These are phyloP conservation scores for Acanthamoeba lenticulata DNA, from an alignment of 208 protist species.

Conservation along the genomic window DNA sequence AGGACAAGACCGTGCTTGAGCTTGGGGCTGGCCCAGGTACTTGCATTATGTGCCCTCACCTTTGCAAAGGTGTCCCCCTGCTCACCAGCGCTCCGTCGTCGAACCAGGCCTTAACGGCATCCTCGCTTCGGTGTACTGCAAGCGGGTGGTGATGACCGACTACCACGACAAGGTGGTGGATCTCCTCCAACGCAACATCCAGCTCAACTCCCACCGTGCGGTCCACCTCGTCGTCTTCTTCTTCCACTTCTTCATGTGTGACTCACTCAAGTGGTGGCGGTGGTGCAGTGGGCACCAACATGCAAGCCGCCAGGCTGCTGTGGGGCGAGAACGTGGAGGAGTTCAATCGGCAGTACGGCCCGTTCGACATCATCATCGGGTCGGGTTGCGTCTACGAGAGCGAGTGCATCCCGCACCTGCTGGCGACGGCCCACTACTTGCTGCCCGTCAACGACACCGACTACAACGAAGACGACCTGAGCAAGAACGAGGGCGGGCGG, in stretches of 20 bases:
- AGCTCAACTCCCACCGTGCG: constrained; percentile 10
- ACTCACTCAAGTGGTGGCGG: neutral
- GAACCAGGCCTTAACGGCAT: constrained; percentile 16
- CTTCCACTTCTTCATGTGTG: neutral
- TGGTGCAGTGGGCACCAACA: constrained; percentile 15
- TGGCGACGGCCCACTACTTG: neutral
- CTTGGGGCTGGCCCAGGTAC: neutral
- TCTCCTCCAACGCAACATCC: constrained; percentile 24
- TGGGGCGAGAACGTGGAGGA: constrained; percentile 10
- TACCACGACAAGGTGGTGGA: constrained; percentile 38
- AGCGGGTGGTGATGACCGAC: constrained; percentile 39
- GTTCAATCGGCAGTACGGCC: constrained; percentile 9
- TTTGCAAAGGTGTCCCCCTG: neutral
- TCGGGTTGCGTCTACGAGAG: constrained; percentile 15
- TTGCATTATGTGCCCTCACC: neutral
- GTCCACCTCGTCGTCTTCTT: neutral
- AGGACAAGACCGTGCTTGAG: constrained; percentile 28
- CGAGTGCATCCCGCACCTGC: constrained; percentile 16
- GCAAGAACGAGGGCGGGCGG: constrained; percentile 26
- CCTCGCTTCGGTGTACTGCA: constrained; percentile 9
- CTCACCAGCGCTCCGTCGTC: too few species aligned
- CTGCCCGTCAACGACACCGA: constrained; percentile 9
- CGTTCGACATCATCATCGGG: constrained; percentile 29
- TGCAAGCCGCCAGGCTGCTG: neutral
- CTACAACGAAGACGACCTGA: constrained; percentile 17